A percentile compares a stretch with the other conserved stretches of the same genome.
These are phyloP conservation scores for Pelargonium fulgidum DNA, from an alignment of 441 rosid genomes.

Conservation along the genomic window DNA sequence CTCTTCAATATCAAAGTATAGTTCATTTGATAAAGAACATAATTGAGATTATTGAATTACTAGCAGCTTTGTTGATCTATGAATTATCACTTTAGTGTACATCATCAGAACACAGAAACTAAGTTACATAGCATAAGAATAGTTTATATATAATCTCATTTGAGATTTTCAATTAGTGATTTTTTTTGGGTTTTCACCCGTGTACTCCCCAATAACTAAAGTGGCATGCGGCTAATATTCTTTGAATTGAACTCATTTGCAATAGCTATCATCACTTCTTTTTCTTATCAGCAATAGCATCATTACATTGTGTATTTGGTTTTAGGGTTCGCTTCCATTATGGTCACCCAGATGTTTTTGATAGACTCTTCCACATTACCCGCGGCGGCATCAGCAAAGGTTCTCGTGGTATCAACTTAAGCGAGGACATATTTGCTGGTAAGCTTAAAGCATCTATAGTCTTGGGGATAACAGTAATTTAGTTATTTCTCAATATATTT, in stretches of 20 bases:
- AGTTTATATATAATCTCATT: too few relatives aligned
- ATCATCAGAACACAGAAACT: too few relatives aligned
- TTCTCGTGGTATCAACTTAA: slow-evolving; percentile 81
- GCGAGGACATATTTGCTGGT: slow-evolving; percentile 98
- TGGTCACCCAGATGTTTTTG: slow-evolving; percentile 93
- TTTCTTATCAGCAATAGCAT: not conserved
- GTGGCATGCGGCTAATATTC: not conserved
- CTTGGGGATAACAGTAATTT: slow-evolving; percentile 2
- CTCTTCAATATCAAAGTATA: slow-evolving; percentile 11
- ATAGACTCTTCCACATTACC: slow-evolving; percentile 82
- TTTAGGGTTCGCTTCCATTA: slow-evolving; percentile 88
- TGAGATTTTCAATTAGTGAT: too few relatives aligned
- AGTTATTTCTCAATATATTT: slow-evolving; percentile 15
- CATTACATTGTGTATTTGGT: slow-evolving; percentile 15
- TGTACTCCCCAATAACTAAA: too few relatives aligned
- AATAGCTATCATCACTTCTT: not conserved
- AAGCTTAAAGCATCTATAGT: slow-evolving; percentile 19
- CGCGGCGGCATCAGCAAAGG: slow-evolving; percentile 97
- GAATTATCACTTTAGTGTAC: too few relatives aligned
- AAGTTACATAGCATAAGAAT: too few relatives aligned
- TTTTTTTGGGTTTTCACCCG: too few relatives aligned
- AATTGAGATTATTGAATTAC: not conserved
- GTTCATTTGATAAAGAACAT: slow-evolving; percentile 9
- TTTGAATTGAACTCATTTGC: not conserved
- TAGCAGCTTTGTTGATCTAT: not conserved